These are phyloP conservation scores for Acanthamoeba culbertsoni DNA, from an alignment of 208 protist species.

Conservation along the genomic window DNA sequence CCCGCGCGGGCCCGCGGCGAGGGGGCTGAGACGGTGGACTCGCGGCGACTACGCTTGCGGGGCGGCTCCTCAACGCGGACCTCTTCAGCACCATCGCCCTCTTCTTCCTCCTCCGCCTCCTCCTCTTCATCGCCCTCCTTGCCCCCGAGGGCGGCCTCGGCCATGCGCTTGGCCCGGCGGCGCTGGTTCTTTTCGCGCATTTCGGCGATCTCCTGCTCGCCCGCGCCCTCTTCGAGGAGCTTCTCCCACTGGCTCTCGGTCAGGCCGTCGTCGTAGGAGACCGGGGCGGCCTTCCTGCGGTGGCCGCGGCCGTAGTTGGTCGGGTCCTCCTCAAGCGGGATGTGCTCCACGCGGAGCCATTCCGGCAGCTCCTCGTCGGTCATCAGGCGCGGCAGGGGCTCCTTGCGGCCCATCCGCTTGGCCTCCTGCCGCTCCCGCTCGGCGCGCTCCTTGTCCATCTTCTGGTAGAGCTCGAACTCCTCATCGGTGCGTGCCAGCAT, in stretches of 20 bases:
- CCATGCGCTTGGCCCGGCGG: not conserved
- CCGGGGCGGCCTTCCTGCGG: slow-evolving; percentile 38
- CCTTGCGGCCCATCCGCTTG: not conserved
- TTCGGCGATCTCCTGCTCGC: not conserved
- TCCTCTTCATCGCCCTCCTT: not conserved
- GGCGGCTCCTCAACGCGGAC: not conserved
- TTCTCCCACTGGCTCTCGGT: slow-evolving; percentile 60
- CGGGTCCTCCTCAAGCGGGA: not conserved
- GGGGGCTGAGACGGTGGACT: not conserved
- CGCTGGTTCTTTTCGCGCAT: not conserved
- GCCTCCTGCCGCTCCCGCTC: not conserved
- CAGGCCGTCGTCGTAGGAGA: slow-evolving; percentile 67
- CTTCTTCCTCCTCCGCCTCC: not conserved
- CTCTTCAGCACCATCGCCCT: not conserved
- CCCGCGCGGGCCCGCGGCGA: not conserved
- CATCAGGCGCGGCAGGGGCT: not conserved
- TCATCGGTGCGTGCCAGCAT: slow-evolving; percentile 81
- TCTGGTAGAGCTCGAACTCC: slow-evolving; percentile 80
- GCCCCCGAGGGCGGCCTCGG: not conserved
- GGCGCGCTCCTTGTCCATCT: slow-evolving; percentile 70
- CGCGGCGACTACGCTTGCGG: not conserved
- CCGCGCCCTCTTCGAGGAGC: slow-evolving; percentile 28
- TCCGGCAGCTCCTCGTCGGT: slow-evolving; percentile 62
- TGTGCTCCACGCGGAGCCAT: slow-evolving; percentile 55
- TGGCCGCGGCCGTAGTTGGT: slow-evolving; percentile 59